Base-by-base conservation (phyloP, 2,329 filamentous ascomycete species). In the Aspergillus brasiliensis region DNA sequence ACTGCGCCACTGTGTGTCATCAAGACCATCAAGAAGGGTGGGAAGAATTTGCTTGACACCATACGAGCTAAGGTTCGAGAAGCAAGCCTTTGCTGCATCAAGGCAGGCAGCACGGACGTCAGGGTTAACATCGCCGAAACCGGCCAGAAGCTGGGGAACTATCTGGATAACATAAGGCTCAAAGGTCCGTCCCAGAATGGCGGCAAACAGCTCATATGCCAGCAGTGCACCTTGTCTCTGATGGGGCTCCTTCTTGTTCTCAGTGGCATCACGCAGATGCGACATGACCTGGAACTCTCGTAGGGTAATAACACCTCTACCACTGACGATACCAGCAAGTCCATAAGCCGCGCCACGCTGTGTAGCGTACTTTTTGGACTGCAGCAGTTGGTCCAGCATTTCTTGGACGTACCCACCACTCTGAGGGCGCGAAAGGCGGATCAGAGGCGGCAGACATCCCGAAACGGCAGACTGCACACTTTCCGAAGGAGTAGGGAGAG, bases 111-210 rank as follows among this genome's bases (percentile, higher is more conserved):
- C 93, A 73, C 95, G 89, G 28, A 99, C 95, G 74, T 98, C 92
- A 52, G 89, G 85, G 70, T 88, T 96, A 57, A 86, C 83, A 75
- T 99, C 95, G 57, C 95, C 93, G 69, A 99, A 99, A 23, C 92
- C 91, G 40, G 85, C 86, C 11, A 99, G 85, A 21, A 99, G 82
- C 71, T 97, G 91, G 19, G 94, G 94, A 25, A 99, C 91, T 52
- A 98, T 90, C 73, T 97, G 91, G 60, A 99, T 95, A 62, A 97
- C 90, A 68, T 99, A 99, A 7, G 95, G 95, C 78, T 99, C 95
- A 71, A 98, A 99, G 1, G 94, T 82, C 15, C 91, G 89, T 13
- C 92, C 93, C 23, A 99, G 86, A 58, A 98, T 86, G 6, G 89
- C 87, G 0, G 95, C 92, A 15, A 99, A 80, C 2, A 99, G 85